phyloP scores from a whole-genome alignment of 768 basidiomycete genomes.

The Russula abietina region DNA sequence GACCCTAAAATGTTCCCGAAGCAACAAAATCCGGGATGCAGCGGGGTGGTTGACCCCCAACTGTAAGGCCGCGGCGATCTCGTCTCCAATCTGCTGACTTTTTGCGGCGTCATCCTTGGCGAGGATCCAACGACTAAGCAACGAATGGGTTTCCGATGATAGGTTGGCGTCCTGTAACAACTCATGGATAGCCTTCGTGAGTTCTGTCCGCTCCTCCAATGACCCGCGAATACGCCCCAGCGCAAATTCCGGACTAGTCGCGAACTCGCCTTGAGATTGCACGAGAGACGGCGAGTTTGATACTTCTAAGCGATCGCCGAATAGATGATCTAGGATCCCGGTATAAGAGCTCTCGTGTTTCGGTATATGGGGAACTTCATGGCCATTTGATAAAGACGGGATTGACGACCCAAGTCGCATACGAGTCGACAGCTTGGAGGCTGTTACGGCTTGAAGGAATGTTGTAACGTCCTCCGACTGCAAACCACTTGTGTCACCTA shows the following conservation, averaged over 20 bases:
- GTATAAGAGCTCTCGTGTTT: slow-evolving; percentile 90
- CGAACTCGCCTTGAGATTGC: slow-evolving; percentile 58
- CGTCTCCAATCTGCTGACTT: slow-evolving; percentile 51
- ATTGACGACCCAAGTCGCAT: slow-evolving; percentile 45
- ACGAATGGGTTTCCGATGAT: slow-evolving; percentile 53
- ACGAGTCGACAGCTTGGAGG: slow-evolving; percentile 36
- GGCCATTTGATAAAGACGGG: slow-evolving; percentile 27
- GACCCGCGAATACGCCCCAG: slow-evolving; percentile 86
- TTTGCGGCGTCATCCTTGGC: slow-evolving; percentile 64
- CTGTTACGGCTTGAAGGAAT: slow-evolving; percentile 43
- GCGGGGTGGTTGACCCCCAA: slow-evolving; percentile 38
- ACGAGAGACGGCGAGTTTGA: slow-evolving; percentile 78
- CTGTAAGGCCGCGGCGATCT: slow-evolving; percentile 49
- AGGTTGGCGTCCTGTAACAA: slow-evolving; percentile 51
- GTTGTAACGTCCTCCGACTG: slow-evolving; percentile 43
- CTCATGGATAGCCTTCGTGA: slow-evolving; percentile 58
- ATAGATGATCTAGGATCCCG: slow-evolving; percentile 77
- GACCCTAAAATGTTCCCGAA: slow-evolving; percentile 57
- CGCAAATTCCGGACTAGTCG: slow-evolving; percentile 92
- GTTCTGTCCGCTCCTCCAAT: slow-evolving; percentile 64
- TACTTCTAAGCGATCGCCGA: slow-evolving; percentile 72
- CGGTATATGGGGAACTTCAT: slow-evolving; percentile 60
- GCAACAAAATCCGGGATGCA: slow-evolving; percentile 51
- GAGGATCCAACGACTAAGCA: slow-evolving; percentile 75
- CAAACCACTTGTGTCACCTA: slow-evolving; percentile 45